Evolutionary conservation across 2,329 filamentous ascomycete species (phyloP).

Genomic region (Remersonia thermophila): DNA sequence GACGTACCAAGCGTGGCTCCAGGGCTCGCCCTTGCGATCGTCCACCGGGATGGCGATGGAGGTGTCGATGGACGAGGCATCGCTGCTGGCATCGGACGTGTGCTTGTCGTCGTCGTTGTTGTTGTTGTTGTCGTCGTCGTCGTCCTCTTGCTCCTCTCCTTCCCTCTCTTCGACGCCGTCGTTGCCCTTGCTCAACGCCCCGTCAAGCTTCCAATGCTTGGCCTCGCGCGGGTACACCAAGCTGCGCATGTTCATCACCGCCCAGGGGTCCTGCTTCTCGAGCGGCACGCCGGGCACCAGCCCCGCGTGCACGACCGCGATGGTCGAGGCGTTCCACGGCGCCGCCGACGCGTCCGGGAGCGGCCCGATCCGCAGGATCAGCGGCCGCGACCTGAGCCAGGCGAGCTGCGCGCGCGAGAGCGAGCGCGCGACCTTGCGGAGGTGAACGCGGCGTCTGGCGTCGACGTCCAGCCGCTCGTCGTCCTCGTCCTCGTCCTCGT

Average conservation of each 20-base stretch:
- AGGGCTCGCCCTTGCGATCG: constrained; percentile 44
- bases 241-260: constrained; percentile 86
- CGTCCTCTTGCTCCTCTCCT: constrained; percentile 8
- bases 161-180: constrained; percentile 10
- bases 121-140: constrained; percentile 5
- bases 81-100: neutral
- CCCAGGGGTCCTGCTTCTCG: constrained; percentile 59
- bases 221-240: constrained; percentile 41
- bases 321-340: constrained; percentile 27
- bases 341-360: constrained; percentile 33
- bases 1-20: constrained; percentile 47
- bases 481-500: constrained; percentile 2
- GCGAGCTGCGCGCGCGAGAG: constrained; percentile 45
- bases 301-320: constrained; percentile 75
- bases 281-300: constrained; percentile 64
- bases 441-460: neutral
- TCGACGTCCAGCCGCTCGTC: too few species aligned
- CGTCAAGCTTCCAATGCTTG: constrained; percentile 10
- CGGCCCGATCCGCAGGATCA: constrained; percentile 63
- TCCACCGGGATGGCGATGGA: constrained; percentile 26
- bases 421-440: constrained; percentile 38
- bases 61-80: neutral
- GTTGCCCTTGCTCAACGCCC: too few species aligned
- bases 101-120: neutral
- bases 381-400: constrained; percentile 60